These are phyloP conservation scores for Plantago coronopus DNA, from an alignment of 305 asterid genomes.

Conservation along the genomic window DNA sequence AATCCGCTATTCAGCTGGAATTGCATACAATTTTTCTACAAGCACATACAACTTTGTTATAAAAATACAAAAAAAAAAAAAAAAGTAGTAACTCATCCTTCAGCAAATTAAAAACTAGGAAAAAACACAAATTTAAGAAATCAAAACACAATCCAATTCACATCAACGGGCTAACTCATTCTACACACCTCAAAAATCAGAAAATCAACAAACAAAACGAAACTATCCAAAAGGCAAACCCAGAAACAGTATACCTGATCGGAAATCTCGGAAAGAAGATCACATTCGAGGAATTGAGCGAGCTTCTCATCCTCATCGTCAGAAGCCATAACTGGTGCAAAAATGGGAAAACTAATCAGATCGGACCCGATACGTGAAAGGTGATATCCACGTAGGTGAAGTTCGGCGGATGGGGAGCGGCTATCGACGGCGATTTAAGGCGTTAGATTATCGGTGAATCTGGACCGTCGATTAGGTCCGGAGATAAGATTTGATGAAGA, in stretches of 20 bases:
- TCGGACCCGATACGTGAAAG: conserved; percentile 2
- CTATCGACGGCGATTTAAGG: conserved; percentile 37
- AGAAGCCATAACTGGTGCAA: conserved; percentile 49
- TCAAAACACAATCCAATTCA: no score
- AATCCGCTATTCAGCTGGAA: background rate
- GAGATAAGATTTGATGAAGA: conserved; percentile 14
- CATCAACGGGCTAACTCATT: no score
- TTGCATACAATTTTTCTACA: background rate
- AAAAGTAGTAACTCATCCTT: background rate
- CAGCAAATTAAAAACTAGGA: background rate
- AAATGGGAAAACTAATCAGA: conserved; percentile 3
- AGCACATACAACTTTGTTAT: background rate
- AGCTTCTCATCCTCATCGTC: conserved; percentile 86
- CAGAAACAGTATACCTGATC: conserved; percentile 46
- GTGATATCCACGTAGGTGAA: conserved; percentile 3
- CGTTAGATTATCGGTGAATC: conserved; percentile 33
- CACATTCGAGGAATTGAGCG: conserved; percentile 81
- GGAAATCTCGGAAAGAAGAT: conserved; percentile 61
- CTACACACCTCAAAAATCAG: no score
- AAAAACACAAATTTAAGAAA: no score
- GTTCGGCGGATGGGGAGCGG: conserved; percentile 9
- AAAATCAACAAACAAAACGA: background rate
- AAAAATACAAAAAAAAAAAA: background rate
- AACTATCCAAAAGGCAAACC: background rate
- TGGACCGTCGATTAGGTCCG: conserved; percentile 37